Base-by-base conservation (phyloP, 75 land plant species). In the Sequoiadendron giganteum region DNA sequence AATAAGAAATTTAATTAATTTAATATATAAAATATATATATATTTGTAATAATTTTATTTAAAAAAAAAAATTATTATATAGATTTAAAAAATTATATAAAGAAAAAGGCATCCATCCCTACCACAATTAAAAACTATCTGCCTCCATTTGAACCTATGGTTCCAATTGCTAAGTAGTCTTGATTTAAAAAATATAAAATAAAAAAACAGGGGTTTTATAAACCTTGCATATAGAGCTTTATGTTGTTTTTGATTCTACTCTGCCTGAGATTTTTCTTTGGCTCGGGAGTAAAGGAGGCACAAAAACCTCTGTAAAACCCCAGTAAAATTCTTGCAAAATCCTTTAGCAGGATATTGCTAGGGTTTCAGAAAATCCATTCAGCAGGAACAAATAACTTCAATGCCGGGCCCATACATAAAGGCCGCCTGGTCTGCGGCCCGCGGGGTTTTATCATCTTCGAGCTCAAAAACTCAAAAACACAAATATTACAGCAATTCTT, bases 361-460 rank as follows among this genome's bases (percentile, higher is more conserved):
- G 5, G 25, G 65, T 5, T 58, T 58, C 65, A 58, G 6, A 58
- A 58, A 58, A 58, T 19, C 65, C 25, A 21, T 28, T 15, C 65
- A 28, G 28, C 70, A 65, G 70, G 30, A 25, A 7, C 70, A 65
- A 65, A 65, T 65, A 65, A 25, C 9, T 65, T 65, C 30, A 42
- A 82, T 82, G 84, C 84, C 54, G 10, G 54, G 84, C 34, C 84
- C 84, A 28, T 82, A 82, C 84, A 10, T 82, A 25, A 47, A 34
- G 54, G 84, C 5, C 54, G 49, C 84, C 32, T 82, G 84, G 84
- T 82, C n/a, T 82, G 84, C 54, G 84, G 52, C 34, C 34, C 84
- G 84, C 84, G 14, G 84, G 49, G 84, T 82, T 82, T 82, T 45
- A 82, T 3, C 84, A 47, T 10, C 11, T 28, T 1, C 52, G 3